A percentile compares a stretch with the other conserved stretches of the same genome.
phyloP scores from a whole-genome alignment of 768 basidiomycete species.

The Suillus paluster region DNA sequence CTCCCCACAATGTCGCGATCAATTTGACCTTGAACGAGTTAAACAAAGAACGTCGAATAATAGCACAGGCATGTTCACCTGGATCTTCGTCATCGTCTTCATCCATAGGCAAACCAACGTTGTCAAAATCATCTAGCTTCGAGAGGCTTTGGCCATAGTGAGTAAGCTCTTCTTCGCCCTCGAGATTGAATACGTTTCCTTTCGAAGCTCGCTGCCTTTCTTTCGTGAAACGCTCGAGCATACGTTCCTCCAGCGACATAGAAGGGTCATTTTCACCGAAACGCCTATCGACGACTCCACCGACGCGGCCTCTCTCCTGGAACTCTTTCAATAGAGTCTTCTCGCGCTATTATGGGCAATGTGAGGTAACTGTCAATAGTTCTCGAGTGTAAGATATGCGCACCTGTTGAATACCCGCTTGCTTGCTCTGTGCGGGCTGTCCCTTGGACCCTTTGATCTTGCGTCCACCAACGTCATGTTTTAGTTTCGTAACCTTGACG shows the following conservation, averaged over 20 bases:
- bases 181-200: slow-evolving; percentile 83
- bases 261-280: slow-evolving; percentile 95
- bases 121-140: slow-evolving; percentile 83
- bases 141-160: slow-evolving; percentile 91
- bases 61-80: slow-evolving; percentile 37
- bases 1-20: slow-evolving; percentile 66
- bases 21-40: slow-evolving; percentile 58
- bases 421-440: slow-evolving; percentile 85
- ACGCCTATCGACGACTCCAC: slow-evolving; percentile 90
- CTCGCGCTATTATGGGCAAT: slow-evolving; percentile 4
- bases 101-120: slow-evolving; percentile 55
- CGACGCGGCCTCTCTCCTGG: slow-evolving; percentile 78
- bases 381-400: neutral
- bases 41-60: neutral
- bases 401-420: slow-evolving; percentile 89
- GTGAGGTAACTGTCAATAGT: neutral
- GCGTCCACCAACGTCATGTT: slow-evolving; percentile 91
- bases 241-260: slow-evolving; percentile 94
- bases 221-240: slow-evolving; percentile 93
- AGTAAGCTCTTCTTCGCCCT: slow-evolving; percentile 89
- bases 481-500: slow-evolving; percentile 86
- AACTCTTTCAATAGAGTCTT: slow-evolving; percentile 84
- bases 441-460: slow-evolving; percentile 84
- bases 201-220: slow-evolving; percentile 84
- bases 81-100: slow-evolving; percentile 55